Conservation (phyloP, 345 rosid species). For the Turritis glabra region DNA sequence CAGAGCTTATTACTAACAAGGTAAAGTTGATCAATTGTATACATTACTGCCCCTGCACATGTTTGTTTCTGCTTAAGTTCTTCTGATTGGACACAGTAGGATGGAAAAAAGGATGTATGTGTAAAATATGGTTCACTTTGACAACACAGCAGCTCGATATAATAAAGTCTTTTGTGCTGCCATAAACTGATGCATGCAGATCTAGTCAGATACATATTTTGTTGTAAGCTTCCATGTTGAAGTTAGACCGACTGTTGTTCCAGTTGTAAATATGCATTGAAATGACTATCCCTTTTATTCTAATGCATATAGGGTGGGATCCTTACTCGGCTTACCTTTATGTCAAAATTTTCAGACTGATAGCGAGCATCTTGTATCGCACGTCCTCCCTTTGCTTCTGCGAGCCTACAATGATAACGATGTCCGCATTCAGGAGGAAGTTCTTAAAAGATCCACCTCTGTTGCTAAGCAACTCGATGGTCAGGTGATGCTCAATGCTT, state of each 20-base stretch:
- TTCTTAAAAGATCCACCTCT: constrained; percentile 65
- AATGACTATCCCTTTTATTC: constrained; percentile 14
- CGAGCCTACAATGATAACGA: constrained; percentile 95
- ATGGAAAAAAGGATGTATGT: neutral
- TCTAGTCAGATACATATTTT: neutral
- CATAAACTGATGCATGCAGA: constrained; percentile 1
- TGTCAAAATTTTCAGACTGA: constrained; percentile 58
- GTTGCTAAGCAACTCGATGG: constrained; percentile 83
- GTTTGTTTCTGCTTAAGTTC: neutral
- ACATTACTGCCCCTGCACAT: neutral
- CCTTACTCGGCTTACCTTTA: constrained; percentile 6
- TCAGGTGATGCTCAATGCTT: constrained; percentile 57
- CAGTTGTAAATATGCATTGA: constrained; percentile 16
- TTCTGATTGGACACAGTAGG: constrained; percentile 5
- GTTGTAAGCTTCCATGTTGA: constrained; percentile 22
- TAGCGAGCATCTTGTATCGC: constrained; percentile 64
- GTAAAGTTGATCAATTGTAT: constrained; percentile 41
- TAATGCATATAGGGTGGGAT: neutral
- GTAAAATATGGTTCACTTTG: neutral
- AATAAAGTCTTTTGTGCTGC: constrained; percentile 2
- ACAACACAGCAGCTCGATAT: neutral
- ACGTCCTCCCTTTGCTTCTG: constrained; percentile 79
- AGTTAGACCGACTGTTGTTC: constrained; percentile 5
- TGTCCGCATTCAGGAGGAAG: constrained; percentile 96
- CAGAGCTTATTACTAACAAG: constrained; percentile 91